Percentiles rank a stretch among this genome's conserved stretches.
phyloP scores from a whole-genome alignment of 306 rosid species.

The Coriaria nepalensis region DNA sequence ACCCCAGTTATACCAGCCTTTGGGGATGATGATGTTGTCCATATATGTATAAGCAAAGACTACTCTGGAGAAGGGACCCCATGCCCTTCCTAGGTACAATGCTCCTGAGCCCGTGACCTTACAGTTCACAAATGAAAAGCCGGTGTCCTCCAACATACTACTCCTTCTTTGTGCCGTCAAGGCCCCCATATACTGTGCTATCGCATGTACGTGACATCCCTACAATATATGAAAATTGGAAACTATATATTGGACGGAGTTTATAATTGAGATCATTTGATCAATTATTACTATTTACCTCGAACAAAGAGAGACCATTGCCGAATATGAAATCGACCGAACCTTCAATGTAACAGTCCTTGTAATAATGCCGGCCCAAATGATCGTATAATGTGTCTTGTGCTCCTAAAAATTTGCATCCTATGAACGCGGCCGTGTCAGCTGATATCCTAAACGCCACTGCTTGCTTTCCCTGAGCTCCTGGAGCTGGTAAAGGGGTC shows the following conservation, averaged over 20 bases:
- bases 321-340: slow-evolving; percentile 99
- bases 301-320: slow-evolving; percentile 64
- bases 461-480: slow-evolving; percentile 80
- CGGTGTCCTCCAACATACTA: slow-evolving; percentile 71
- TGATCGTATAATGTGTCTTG: slow-evolving; percentile 95
- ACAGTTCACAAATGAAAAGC: slow-evolving; percentile 90
- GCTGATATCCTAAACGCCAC: slow-evolving; percentile 93
- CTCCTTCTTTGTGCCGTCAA: slow-evolving; percentile 88
- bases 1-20: slow-evolving; percentile 98
- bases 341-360: slow-evolving; percentile 95
- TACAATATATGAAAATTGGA: neutral
- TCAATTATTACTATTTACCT: slow-evolving; percentile 28
- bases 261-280: neutral
- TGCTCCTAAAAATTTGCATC: slow-evolving; percentile 80
- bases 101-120: slow-evolving; percentile 98
- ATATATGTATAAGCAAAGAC: slow-evolving; percentile 78
- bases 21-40: slow-evolving; percentile 95
- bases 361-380: slow-evolving; percentile 80
- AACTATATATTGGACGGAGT: no score
- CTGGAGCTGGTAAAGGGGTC: slow-evolving; percentile 66
- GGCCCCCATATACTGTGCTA: slow-evolving; percentile 68
- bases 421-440: slow-evolving; percentile 65
- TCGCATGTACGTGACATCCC: slow-evolving; percentile 96
- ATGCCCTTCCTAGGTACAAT: slow-evolving; percentile 88
- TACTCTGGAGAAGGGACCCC: slow-evolving; percentile 96